These are phyloP conservation scores for Aureobasidium subglaciale DNA, from an alignment of 2,329 filamentous ascomycete genomes.

Conservation along the genomic window DNA sequence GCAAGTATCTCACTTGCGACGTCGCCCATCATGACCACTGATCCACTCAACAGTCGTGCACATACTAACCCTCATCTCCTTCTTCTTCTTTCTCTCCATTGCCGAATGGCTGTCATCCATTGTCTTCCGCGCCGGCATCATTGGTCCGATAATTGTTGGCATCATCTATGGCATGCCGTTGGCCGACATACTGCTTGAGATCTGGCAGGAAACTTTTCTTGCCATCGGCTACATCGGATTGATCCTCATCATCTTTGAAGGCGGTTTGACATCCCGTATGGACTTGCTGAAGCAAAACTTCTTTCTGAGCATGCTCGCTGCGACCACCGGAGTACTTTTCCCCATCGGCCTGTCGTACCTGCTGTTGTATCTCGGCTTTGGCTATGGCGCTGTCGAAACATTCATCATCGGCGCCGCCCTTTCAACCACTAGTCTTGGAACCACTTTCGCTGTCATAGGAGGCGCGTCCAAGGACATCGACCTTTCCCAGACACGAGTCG, in stretches of 20 bases:
- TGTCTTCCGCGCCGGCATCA: conserved; percentile 38
- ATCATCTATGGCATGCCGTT: conserved; percentile 41
- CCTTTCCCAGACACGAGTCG: conserved; percentile 37
- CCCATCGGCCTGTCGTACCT: conserved; percentile 42
- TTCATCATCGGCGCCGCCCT: conserved; percentile 28
- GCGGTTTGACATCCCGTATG: conserved; percentile 40
- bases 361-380: conserved; percentile 38
- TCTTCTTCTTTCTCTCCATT: conserved; percentile 39
- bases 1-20: not conserved
- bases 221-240: conserved; percentile 43
- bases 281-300: conserved; percentile 43
- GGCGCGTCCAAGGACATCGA: conserved; percentile 30
- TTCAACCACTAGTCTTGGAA: conserved; percentile 27
- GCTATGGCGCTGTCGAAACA: conserved; percentile 25
- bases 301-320: conserved; percentile 35
- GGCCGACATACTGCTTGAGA: conserved; percentile 36
- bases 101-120: conserved; percentile 37
- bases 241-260: conserved; percentile 46
- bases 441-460: conserved; percentile 31
- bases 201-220: conserved; percentile 43
- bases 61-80: conserved; percentile 38
- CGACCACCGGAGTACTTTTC: conserved; percentile 39
- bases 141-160: conserved; percentile 42
- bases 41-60: conserved; percentile 28
- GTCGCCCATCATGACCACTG: conserved; percentile 19